These are phyloP conservation scores for Linnemannia hyalina DNA, from an alignment of 192 early-diverging fungal genomes.

Conservation along the genomic window DNA sequence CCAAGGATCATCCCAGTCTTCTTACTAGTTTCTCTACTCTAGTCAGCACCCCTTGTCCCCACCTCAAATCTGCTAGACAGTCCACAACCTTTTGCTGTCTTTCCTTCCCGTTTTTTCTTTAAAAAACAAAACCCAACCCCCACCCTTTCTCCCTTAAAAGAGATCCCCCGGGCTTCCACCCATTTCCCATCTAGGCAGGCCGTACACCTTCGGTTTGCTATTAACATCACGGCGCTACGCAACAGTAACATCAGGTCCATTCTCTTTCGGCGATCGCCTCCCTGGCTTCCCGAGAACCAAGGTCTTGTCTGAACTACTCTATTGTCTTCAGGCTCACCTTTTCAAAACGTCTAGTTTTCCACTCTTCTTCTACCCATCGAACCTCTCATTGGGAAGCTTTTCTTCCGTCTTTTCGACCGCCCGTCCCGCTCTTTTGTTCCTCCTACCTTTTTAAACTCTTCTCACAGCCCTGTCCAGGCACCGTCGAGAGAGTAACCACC, in stretches of 20 bases:
- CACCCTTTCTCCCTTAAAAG: conserved; percentile 46
- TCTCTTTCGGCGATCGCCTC: conserved; percentile 61
- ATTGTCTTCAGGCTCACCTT: conserved; percentile 56
- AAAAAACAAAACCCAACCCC: conserved; percentile 35
- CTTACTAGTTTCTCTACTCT: conserved; percentile 35
- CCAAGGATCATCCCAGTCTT: conserved; percentile 35
- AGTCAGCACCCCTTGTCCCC: conserved; percentile 35
- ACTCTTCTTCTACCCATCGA: background rate
- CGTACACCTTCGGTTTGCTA: conserved; percentile 57
- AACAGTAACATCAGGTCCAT: conserved; percentile 54
- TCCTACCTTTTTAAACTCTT: conserved; percentile 39
- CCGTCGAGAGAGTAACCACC: conserved; percentile 37
- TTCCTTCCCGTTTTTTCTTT: conserved; percentile 36
- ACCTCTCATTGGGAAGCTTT: conserved; percentile 52
- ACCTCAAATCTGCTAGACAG: conserved; percentile 45
- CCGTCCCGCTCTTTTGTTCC: conserved; percentile 27
- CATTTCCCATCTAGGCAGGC: conserved; percentile 54
- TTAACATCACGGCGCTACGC: conserved; percentile 61
- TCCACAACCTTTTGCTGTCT: conserved; percentile 51
- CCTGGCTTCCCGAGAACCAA: conserved; percentile 58
- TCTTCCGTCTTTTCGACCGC: conserved; percentile 43
- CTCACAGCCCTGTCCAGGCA: conserved; percentile 57
- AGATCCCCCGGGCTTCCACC: conserved; percentile 52
- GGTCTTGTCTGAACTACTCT: conserved; percentile 60
- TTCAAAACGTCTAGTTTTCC: conserved; percentile 28